Evolutionary conservation across 129 eudicot genomes (phyloP), one percentile per base, ranked within the genome.

Genomic region (Flaveria ramosissima): DNA sequence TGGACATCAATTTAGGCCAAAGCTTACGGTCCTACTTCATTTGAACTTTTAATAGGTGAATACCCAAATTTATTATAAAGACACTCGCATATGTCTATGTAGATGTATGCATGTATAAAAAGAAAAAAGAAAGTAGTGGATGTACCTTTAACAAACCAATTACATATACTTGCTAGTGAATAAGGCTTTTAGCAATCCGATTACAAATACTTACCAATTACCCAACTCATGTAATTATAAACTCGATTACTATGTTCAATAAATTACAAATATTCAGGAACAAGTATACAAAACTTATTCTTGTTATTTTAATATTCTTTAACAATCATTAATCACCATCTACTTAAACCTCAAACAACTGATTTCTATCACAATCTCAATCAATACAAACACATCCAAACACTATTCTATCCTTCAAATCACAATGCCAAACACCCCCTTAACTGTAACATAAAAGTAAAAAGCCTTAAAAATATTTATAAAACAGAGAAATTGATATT

Each of bases 401-500:
- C 21, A 55, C 24, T 57, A 57, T 8, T 21, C 23, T 27, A 9
- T 57, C 19, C 30, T 57, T 57, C 30, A 57, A 21, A 57, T 57
- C 32, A 57, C 64, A 57, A 57, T 57, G 64, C 64, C 13, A 57
- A 59, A 13, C 17, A 14, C 16, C 7, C 52, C 2, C 47, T 36
- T 36, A 47, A 47, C 3, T 2, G 17, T 4, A 48, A 48, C 14
- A 48, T 48, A 13, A 48, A 48, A 48, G n/a, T 13, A 45, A 10
- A 43, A 48, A 14, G 8, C 1, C n/a, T 14, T 3, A 15, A 13
- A 1, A 3, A 3, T 11, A 11, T 23, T 21, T 23, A 23, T 24
- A 12, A 61, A 61, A 61, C 68, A 14, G 6, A 27, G 20, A 43
- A 63, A 63, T 63, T 14, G 21, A 63, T 30, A 60, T 72, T 65